Evolutionary conservation across 2,329 filamentous ascomycete genomes (phyloP).

Genomic region (Neofusicoccum sp.): DNA sequence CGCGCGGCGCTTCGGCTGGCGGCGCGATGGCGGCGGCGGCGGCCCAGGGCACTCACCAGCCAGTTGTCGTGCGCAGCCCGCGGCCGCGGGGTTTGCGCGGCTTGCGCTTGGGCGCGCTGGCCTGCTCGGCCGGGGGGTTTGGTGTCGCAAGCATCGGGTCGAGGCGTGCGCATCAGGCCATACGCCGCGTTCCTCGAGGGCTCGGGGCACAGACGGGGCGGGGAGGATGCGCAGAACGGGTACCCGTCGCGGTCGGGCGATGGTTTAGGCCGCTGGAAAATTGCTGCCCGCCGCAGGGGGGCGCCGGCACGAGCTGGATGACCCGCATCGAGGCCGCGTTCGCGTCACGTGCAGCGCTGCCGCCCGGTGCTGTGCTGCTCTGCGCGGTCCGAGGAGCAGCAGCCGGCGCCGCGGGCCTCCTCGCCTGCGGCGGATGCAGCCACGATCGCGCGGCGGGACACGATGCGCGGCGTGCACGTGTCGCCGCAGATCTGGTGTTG

Average conservation of each 20-base stretch:
- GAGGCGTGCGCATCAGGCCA: constrained; percentile 16
- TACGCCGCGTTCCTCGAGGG: constrained; percentile 8
- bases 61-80: constrained; percentile 46
- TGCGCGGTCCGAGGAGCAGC: no score
- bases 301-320: no score
- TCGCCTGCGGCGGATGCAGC: no score
- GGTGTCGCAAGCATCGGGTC: constrained; percentile 19
- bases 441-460: no score
- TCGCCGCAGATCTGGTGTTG: no score
- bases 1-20: not conserved
- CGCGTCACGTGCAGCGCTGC: no score
- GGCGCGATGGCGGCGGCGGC: constrained; percentile 19
- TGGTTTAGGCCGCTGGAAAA: constrained; percentile 9
- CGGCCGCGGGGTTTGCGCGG: constrained; percentile 43
- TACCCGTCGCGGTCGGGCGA: constrained; percentile 8
- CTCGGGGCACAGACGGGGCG: constrained; percentile 12
- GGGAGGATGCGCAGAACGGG: constrained; percentile 15
- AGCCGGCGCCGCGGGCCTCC: no score
- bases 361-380: no score
- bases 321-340: no score
- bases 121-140: constrained; percentile 5
- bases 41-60: constrained; percentile 34
- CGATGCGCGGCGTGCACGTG: no score
- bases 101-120: constrained; percentile 27
- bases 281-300: constrained; percentile 8